These are phyloP conservation scores for Tolypocladium amazonense DNA, from an alignment of 2,329 filamentous ascomycete genomes.

Conservation along the genomic window DNA sequence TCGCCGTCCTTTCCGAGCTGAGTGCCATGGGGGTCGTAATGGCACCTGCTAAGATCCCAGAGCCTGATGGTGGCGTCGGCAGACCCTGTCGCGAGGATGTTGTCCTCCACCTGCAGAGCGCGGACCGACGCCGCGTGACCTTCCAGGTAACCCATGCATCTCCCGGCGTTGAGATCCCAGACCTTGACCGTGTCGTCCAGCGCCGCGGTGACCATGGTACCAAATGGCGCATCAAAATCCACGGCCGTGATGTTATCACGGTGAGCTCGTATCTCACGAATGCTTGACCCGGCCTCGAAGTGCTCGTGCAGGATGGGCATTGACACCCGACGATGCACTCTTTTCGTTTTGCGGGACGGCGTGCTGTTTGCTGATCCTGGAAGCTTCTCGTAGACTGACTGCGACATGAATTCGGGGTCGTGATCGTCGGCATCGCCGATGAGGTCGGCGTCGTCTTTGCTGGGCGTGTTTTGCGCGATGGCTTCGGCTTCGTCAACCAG, in stretches of 20 bases:
- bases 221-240: slow-evolving; percentile 96
- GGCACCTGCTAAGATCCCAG: slow-evolving; percentile 87
- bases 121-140: slow-evolving; percentile 92
- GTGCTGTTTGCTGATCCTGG: slow-evolving; percentile 44
- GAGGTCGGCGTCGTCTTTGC: slow-evolving; percentile 42
- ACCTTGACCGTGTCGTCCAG: slow-evolving; percentile 90
- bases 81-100: slow-evolving; percentile 86
- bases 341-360: slow-evolving; percentile 36
- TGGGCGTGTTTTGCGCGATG: slow-evolving; percentile 39
- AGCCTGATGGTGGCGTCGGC: slow-evolving; percentile 89
- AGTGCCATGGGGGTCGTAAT: slow-evolving; percentile 63
- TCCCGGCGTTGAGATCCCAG: slow-evolving; percentile 90
- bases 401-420: slow-evolving; percentile 73
- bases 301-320: slow-evolving; percentile 96
- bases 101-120: slow-evolving; percentile 87
- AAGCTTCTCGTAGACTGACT: slow-evolving; percentile 92
- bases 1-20: slow-evolving; percentile 48
- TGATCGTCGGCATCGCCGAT: slow-evolving; percentile 39
- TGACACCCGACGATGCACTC: slow-evolving; percentile 60
- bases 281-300: slow-evolving; percentile 78
- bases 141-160: slow-evolving; percentile 84
- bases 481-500: slow-evolving; percentile 48
- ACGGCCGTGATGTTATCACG: slow-evolving; percentile 79
- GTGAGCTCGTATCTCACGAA: slow-evolving; percentile 83
- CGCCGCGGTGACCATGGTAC: slow-evolving; percentile 84